Evolutionary conservation across 331 rosid species (phyloP).

Genomic region (Pyracantha coccinea): DNA sequence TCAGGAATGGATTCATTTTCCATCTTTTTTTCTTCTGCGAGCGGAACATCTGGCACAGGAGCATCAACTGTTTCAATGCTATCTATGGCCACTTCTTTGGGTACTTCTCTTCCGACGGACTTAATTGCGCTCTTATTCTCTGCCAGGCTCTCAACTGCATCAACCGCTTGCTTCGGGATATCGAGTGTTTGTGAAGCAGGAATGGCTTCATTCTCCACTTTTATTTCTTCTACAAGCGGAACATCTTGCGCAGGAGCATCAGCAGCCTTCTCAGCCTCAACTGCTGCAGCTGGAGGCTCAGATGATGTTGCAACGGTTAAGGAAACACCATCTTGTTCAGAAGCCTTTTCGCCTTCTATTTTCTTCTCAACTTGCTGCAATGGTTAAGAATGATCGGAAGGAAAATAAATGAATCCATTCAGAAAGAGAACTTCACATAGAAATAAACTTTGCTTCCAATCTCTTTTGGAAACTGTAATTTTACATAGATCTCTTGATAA

Average conservation of each 20-base stretch:
- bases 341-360: conserved; percentile 34
- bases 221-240: conserved; percentile 11
- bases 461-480: not conserved
- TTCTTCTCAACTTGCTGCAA: conserved; percentile 46
- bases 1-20: conserved; percentile 29
- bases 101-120: conserved; percentile 18
- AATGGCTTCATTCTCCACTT: conserved; percentile 27
- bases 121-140: conserved; percentile 20
- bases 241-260: conserved; percentile 10
- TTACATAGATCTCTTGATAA: not conserved
- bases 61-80: conserved; percentile 21
- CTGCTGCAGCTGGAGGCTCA: conserved; percentile 10
- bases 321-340: conserved; percentile 11
- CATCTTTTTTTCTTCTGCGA: conserved; percentile 19
- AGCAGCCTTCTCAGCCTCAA: conserved; percentile 19
- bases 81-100: conserved; percentile 7
- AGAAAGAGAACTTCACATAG: not conserved
- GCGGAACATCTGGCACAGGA: conserved; percentile 17
- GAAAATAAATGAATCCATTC: not conserved
- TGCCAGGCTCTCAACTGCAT: conserved; percentile 13
- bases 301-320: conserved; percentile 18
- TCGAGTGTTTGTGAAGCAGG: conserved; percentile 14
- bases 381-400: not conserved
- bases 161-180: conserved; percentile 16
- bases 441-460: not conserved